Conservation (phyloP, 345 rosid species). For the Eucalyptus rudis region DNA sequence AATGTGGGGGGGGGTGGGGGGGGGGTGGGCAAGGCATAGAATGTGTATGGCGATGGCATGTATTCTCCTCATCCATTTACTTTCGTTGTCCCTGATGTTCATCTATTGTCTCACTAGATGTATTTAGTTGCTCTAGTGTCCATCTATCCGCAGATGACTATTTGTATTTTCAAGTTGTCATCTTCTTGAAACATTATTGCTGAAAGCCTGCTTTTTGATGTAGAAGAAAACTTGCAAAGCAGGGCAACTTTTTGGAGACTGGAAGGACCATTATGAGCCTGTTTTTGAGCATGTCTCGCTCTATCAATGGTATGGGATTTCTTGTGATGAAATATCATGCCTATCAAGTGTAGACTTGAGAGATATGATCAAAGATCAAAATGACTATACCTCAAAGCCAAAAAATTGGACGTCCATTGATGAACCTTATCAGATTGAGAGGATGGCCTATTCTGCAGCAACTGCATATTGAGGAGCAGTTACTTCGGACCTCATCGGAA, state of each 20-base stretch:
- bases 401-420: slow-evolving; percentile 37
- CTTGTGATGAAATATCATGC: background rate
- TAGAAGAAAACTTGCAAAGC: background rate
- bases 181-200: background rate
- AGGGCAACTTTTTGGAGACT: background rate
- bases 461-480: slow-evolving; percentile 55
- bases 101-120: background rate
- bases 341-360: background rate
- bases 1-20: too few species aligned
- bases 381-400: slow-evolving; percentile 4
- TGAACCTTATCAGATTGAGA: slow-evolving; percentile 54
- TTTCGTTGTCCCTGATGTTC: background rate
- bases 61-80: background rate
- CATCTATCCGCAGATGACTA: background rate
- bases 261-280: background rate
- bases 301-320: background rate
- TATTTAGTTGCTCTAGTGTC: background rate
- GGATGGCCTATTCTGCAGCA: slow-evolving; percentile 63
- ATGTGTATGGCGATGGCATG: background rate
- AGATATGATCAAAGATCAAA: background rate
- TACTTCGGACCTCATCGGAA: slow-evolving; percentile 54
- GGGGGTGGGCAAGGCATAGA: background rate
- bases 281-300: background rate
- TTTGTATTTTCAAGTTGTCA: background rate
- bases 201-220: background rate